phyloP scores from a whole-genome alignment of 2,329 filamentous ascomycete genomes.

The Cladophialophora immunda region DNA sequence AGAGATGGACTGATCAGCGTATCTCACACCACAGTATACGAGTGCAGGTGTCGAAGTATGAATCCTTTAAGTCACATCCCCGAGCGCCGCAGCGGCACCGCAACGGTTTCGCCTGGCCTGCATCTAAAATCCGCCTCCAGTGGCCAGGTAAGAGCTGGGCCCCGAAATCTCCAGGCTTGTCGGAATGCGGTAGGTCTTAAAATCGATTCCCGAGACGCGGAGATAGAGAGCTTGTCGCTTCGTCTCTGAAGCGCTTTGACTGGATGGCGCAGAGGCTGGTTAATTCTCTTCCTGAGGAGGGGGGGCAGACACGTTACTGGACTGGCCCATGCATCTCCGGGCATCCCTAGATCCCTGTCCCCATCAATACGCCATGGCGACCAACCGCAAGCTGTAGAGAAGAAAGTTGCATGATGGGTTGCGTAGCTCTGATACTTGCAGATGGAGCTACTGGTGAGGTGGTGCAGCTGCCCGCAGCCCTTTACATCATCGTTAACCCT shows the following conservation, averaged over 20 bases:
- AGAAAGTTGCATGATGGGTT: neutral
- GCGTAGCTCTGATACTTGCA: neutral
- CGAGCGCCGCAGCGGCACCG: neutral
- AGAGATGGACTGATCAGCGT: neutral
- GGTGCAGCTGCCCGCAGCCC: neutral
- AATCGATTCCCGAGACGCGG: slow-evolving; percentile 2
- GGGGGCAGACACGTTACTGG: neutral
- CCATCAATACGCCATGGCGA: neutral
- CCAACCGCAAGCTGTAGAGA: neutral
- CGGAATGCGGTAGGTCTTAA: neutral
- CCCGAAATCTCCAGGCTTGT: neutral
- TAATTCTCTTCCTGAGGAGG: neutral
- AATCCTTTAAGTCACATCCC: neutral
- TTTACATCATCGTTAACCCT: slow-evolving; percentile 1
- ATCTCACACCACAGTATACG: neutral
- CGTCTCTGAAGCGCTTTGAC: neutral
- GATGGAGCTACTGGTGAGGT: neutral
- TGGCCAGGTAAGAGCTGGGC: neutral
- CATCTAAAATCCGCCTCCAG: neutral
- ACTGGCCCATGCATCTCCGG: neutral
- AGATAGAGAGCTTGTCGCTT: neutral
- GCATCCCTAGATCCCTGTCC: neutral
- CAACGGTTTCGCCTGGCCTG: neutral
- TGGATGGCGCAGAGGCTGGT: neutral
- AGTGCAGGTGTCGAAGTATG: neutral